A percentile compares a stretch with the other conserved stretches of the same genome.
These are phyloP conservation scores for Ustilago hordei DNA, from an alignment of 1,284 basidiomycete genomes.

Conservation along the genomic window DNA sequence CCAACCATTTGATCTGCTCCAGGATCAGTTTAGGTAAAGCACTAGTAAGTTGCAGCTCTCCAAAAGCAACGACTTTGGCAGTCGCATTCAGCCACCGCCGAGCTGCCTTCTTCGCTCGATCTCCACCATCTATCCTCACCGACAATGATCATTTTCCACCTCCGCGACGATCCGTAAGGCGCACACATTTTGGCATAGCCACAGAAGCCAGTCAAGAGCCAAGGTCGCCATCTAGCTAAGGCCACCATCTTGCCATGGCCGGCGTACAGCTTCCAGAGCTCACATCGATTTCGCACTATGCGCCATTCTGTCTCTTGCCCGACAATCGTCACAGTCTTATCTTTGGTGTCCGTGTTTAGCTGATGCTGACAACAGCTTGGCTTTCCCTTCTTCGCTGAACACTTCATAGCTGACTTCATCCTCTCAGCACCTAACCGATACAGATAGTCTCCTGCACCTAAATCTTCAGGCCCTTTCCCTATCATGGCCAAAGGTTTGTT, in stretches of 20 bases:
- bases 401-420: background rate
- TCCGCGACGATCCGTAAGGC: background rate
- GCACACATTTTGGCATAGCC: background rate
- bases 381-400: background rate
- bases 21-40: background rate
- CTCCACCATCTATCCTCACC: background rate
- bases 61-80: background rate
- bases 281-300: background rate
- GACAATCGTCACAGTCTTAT: background rate
- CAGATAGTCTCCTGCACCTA: background rate
- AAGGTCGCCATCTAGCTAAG: too few species aligned
- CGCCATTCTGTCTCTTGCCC: background rate
- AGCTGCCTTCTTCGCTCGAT: background rate
- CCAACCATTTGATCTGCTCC: background rate
- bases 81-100: background rate
- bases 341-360: background rate
- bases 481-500: constrained; percentile 41
- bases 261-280: background rate
- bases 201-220: background rate
- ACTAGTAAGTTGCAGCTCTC: background rate
- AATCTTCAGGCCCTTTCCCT: background rate
- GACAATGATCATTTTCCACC: background rate
- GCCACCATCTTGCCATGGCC: background rate
- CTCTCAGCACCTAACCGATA: background rate
- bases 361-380: background rate